A percentile compares a stretch with the other conserved stretches of the same genome.
Evolutionary conservation across 306 rosid genomes (phyloP).

Genomic region (Vicia faba): DNA sequence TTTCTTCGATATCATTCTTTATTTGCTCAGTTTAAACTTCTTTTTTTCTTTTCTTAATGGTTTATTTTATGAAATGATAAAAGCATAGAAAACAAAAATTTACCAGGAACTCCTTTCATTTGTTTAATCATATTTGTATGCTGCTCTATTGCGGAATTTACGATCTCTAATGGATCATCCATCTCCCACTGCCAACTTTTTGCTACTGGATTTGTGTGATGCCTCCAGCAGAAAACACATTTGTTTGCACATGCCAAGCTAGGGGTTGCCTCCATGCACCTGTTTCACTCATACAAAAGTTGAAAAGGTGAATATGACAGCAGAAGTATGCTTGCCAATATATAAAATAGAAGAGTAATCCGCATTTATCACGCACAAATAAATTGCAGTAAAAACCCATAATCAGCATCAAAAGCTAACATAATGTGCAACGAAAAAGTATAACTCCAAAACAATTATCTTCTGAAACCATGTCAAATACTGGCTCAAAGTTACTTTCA

Average conservation of each 20-base stretch:
- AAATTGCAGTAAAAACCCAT: not conserved
- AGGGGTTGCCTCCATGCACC: conserved; percentile 99
- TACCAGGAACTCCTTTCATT: conserved; percentile 99
- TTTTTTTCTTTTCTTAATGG: too few relatives aligned
- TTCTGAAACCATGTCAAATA: conserved; percentile 6
- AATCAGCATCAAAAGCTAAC: conserved; percentile 22
- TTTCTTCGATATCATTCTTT: too few relatives aligned
- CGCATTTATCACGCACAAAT: conserved; percentile 15
- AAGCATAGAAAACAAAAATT: conserved; percentile 27
- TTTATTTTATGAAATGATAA: conserved; percentile 10
- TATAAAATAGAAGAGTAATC: conserved; percentile 10
- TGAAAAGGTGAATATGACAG: conserved; percentile 27
- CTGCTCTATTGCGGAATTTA: conserved; percentile 78
- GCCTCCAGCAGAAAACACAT: conserved; percentile 99
- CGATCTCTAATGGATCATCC: conserved; percentile 89
- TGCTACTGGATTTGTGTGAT: conserved; percentile 97
- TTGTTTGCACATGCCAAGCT: conserved; percentile 99
- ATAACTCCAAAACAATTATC: conserved; percentile 14
- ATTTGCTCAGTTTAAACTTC: too few relatives aligned
- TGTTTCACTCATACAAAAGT: conserved; percentile 47
- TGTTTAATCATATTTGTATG: conserved; percentile 93
- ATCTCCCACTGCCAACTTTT: conserved; percentile 99
- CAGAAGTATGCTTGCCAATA: conserved; percentile 8
- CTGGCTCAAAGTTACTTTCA: conserved; percentile 24
- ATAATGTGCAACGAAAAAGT: conserved; percentile 6